Evolutionary conservation across 2,329 filamentous ascomycete species (phyloP), one percentile per base, ranked within the genome.

Genomic region (Cadophora malorum): DNA sequence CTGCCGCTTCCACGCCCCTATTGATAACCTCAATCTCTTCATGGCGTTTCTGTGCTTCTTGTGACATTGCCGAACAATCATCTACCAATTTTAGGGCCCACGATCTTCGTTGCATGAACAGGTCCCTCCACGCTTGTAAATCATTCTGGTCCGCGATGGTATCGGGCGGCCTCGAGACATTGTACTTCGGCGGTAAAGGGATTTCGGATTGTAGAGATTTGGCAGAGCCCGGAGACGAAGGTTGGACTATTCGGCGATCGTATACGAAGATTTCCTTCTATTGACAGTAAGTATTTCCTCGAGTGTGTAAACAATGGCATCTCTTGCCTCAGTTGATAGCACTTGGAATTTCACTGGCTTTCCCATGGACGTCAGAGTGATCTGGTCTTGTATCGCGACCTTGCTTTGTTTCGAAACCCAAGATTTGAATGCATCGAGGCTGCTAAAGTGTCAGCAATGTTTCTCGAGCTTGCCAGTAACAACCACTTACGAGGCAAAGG

Each of bases 251-350:
- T 73, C 90, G 89, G 70, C 94, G 91, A 79, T 97, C 94, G 80
- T 97, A 99, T 63, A 98, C 88, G 78, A 92, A 98, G 67, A 99
- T 89, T 78, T 98, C 94, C 73, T 88, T 92, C 91, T 96, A 73
- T 33, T 62, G 63, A 45, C 16, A 55, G 66, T 78, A 41, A 77
- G 74, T 52, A 16, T 58, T 28, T 50, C 63, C 35, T 33, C 35
- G 38, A 41, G 23, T 14, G 25, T 58, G 50, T 56, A 25, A 52
- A n/a, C 45, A 14, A 41, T 58, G 50, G 21, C 25, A 9, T 23
- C 16, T 25, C 82, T 52, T 81, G 93, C 92, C 86, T 97, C 95
- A 45, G 88, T 89, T 72, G 93, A 87, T 59, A 97, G 85, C 45
- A 89, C 91, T 77, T 95, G 91, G 62, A 76, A 73, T n/a, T 71